phyloP scores from a whole-genome alignment of 164 flowering plant species.

The Protea cynaroides region DNA sequence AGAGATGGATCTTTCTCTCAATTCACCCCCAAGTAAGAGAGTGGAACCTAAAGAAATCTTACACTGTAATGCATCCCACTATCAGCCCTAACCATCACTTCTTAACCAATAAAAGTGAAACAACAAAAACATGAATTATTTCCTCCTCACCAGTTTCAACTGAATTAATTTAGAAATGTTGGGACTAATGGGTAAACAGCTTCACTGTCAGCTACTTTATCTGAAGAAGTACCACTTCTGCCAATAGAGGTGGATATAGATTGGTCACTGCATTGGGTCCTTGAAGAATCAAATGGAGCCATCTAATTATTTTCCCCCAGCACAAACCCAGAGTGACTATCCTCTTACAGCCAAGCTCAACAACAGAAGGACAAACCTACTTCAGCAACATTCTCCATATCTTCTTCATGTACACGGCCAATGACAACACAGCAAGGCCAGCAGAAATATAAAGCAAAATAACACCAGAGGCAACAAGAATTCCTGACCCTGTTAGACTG shows the following conservation, averaged over 20 bases:
- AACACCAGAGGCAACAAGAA: slow-evolving; percentile 59
- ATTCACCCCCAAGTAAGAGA: neutral
- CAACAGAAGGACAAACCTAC: slow-evolving; percentile 15
- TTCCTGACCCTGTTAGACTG: slow-evolving; percentile 59
- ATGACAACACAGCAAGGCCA: slow-evolving; percentile 84
- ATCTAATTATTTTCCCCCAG: neutral
- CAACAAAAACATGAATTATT: neutral
- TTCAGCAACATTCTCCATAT: slow-evolving; percentile 75
- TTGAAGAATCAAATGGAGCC: neutral
- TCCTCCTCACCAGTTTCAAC: neutral
- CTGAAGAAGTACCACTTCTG: neutral
- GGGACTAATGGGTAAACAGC: neutral
- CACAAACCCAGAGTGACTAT: neutral
- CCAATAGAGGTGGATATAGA: neutral
- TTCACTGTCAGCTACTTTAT: neutral
- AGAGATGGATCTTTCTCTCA: neutral
- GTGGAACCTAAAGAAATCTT: neutral
- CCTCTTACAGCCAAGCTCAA: neutral
- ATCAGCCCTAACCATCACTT: neutral
- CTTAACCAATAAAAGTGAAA: neutral
- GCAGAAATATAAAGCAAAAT: slow-evolving; percentile 79
- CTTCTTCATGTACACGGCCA: slow-evolving; percentile 79
- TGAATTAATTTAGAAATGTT: too few species aligned
- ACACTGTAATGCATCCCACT: neutral
- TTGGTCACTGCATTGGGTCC: neutral